Percentiles rank a stretch among this genome's conserved stretches.
phyloP scores from a whole-genome alignment of 2,329 filamentous ascomycete genomes.

The Aureobasidium uvarum region DNA sequence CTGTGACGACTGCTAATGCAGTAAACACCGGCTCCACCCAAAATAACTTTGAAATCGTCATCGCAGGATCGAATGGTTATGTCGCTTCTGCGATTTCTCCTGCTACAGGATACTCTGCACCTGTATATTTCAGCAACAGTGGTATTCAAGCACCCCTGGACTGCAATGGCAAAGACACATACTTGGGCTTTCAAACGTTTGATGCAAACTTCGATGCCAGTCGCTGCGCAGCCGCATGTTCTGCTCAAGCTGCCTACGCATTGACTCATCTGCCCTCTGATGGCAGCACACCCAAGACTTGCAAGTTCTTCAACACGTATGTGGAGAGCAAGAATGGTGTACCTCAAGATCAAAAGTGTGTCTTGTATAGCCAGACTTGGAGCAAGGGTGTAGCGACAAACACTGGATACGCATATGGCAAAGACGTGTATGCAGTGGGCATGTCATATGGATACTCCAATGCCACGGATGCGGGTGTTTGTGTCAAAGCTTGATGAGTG shows the following conservation, averaged over 20 bases:
- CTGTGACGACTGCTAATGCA: conserved; percentile 34
- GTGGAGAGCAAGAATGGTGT: conserved; percentile 41
- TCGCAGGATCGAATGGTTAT: conserved; percentile 28
- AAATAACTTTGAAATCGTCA: conserved; percentile 29
- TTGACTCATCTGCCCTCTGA: neutral
- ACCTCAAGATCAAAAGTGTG: conserved; percentile 42
- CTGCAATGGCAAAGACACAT: conserved; percentile 33
- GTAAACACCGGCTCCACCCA: conserved; percentile 39
- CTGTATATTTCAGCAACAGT: conserved; percentile 28
- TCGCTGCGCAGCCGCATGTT: conserved; percentile 32
- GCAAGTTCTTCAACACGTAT: conserved; percentile 41
- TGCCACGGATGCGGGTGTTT: conserved; percentile 2
- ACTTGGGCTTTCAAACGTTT: conserved; percentile 34
- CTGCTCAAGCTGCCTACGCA: neutral
- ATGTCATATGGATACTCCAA: neutral
- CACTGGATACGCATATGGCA: conserved; percentile 2
- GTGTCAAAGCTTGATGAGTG: neutral
- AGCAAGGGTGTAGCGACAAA: conserved; percentile 30
- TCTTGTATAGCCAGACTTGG: conserved; percentile 38
- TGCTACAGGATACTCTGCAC: conserved; percentile 26
- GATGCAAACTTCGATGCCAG: conserved; percentile 13
- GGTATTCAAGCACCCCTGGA: conserved; percentile 35
- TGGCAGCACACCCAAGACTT: conserved; percentile 17
- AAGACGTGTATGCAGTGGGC: neutral
- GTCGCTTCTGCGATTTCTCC: conserved; percentile 1